Conservation (phyloP, 345 rosid species). For the Carallia brachiata region DNA sequence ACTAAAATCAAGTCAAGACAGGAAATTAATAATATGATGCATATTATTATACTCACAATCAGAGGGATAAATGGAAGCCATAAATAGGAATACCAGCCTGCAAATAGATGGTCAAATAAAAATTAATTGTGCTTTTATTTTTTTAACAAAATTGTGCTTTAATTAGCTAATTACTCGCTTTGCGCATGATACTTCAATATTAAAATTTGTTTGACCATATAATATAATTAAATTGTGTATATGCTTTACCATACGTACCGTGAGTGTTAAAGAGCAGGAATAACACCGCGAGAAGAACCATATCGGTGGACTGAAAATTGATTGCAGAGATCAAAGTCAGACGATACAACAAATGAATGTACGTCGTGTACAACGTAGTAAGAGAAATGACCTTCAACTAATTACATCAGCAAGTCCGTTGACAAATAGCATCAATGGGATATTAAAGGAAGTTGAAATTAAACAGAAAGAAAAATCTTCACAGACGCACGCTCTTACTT, state of each 20-base stretch:
- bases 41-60: conserved; percentile 22
- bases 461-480: neutral
- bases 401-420: too few relatives aligned
- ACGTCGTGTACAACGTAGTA: too few relatives aligned
- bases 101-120: neutral
- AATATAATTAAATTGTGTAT: too few relatives aligned
- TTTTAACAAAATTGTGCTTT: too few relatives aligned
- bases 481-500: too few relatives aligned
- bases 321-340: neutral
- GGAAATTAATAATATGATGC: neutral
- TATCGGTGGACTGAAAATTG: conserved; percentile 30
- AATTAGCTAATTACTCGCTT: too few relatives aligned
- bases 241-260: conserved; percentile 11
- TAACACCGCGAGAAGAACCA: conserved; percentile 36
- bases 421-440: neutral
- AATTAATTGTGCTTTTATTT: neutral
- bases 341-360: too few relatives aligned
- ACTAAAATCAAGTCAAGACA: too few relatives aligned
- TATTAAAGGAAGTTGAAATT: neutral
- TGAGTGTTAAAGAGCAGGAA: conserved; percentile 40
- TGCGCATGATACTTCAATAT: too few relatives aligned
- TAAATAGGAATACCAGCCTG: conserved; percentile 36
- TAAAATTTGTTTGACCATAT: too few relatives aligned
- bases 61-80: conserved; percentile 44
- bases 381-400: too few relatives aligned